Percentiles rank a stretch among this genome's conserved stretches.
Evolutionary conservation across 495 filamentous ascomycete species (phyloP).

Genomic region (Penicillium argentinense): DNA sequence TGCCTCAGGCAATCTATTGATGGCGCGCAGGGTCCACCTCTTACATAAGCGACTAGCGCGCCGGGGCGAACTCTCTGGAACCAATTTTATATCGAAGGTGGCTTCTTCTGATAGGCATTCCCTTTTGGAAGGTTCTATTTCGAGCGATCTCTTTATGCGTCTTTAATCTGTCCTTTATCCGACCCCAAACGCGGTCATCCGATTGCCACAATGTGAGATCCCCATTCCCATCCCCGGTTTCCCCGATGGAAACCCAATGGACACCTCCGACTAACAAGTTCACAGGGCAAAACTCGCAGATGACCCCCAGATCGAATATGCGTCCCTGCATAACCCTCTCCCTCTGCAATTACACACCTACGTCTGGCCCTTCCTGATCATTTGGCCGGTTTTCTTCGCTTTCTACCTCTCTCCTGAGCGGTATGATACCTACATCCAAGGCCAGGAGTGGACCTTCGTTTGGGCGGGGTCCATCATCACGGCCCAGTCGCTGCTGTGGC

Average conservation of each 20-base stretch:
- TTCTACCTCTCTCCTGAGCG: conserved; percentile 78
- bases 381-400: conserved; percentile 89
- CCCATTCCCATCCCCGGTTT: conserved; percentile 9
- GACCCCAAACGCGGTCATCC: conserved; percentile 39
- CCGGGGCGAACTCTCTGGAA: conserved; percentile 37
- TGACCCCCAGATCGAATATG: conserved; percentile 82
- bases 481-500: conserved; percentile 83
- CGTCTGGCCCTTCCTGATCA: conserved; percentile 84
- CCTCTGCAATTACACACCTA: conserved; percentile 81
- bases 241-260: conserved; percentile 11
- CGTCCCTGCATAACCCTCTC: conserved; percentile 85
- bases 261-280: conserved; percentile 17
- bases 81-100: conserved; percentile 40
- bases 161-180: conserved; percentile 23
- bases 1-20: too few species aligned
- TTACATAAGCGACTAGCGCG: conserved; percentile 21
- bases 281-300: conserved; percentile 77
- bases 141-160: conserved; percentile 29
- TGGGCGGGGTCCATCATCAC: conserved; percentile 87
- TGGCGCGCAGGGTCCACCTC: neutral
- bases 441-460: conserved; percentile 95
- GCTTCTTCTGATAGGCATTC: conserved; percentile 36
- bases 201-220: conserved; percentile 40
- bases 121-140: conserved; percentile 12
- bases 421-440: conserved; percentile 86